These are phyloP conservation scores for Phytophthora macrochlamydospora DNA, from an alignment of 352 stramenopile genomes.

Conservation along the genomic window DNA sequence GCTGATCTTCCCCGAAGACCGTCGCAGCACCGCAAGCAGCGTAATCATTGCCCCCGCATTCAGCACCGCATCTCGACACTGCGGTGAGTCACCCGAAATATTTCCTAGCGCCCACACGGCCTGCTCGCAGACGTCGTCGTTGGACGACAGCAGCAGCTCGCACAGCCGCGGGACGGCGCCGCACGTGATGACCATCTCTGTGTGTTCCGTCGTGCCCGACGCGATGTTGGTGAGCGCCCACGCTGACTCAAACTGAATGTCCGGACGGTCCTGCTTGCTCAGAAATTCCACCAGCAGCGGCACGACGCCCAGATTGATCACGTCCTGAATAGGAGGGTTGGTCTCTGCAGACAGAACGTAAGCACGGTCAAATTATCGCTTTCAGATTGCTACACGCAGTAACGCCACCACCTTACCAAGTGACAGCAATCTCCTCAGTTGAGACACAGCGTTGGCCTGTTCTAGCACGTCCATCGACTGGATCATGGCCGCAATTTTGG, in stretches of 20 bases:
- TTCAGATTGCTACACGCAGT: background rate
- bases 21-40: conserved; percentile 93
- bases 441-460: conserved; percentile 95
- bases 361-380: background rate
- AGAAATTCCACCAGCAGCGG: conserved; percentile 98
- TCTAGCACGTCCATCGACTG: conserved; percentile 92
- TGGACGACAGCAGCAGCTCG: conserved; percentile 93
- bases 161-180: conserved; percentile 98
- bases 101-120: conserved; percentile 99
- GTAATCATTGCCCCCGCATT: conserved; percentile 94
- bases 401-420: conserved; percentile 72
- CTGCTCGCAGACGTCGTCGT: conserved; percentile 98
- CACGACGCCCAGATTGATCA: conserved; percentile 97
- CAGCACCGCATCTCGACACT: conserved; percentile 97
- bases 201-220: conserved; percentile 98
- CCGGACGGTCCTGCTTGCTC: conserved; percentile 89
- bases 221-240: conserved; percentile 99
- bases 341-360: conserved; percentile 75
- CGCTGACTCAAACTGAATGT: conserved; percentile 98
- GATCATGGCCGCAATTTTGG: conserved; percentile 95
- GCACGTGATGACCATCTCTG: conserved; percentile 97
- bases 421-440: conserved; percentile 97
- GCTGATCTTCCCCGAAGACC: conserved; percentile 89
- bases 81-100: conserved; percentile 98
- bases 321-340: conserved; percentile 98